phyloP scores from a whole-genome alignment of 257 asterid genomes.

The Verbena officinalis region DNA sequence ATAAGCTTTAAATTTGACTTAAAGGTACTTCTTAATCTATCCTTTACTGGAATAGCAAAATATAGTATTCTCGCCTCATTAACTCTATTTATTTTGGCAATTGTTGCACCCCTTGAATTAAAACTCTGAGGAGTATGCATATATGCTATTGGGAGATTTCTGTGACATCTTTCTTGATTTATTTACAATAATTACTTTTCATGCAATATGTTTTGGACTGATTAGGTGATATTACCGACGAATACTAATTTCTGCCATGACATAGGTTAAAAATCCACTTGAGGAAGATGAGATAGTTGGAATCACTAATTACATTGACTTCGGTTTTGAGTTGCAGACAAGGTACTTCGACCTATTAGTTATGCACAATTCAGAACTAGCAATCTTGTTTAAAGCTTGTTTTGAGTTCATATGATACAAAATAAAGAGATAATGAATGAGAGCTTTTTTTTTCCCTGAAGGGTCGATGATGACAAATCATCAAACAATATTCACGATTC shows the following conservation, averaged over 20 bases:
- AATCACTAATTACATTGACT: conserved; percentile 89
- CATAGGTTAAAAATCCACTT: conserved; percentile 80
- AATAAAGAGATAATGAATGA: not conserved
- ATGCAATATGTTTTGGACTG: not conserved
- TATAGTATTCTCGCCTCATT: not conserved
- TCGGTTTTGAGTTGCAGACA: conserved; percentile 89
- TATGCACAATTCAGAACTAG: not conserved
- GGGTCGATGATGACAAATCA: conserved; percentile 60
- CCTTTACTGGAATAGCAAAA: not conserved
- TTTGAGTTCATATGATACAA: conserved; percentile 26
- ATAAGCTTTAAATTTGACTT: not conserved
- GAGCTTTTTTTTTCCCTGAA: conserved; percentile 32
- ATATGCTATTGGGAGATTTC: not conserved
- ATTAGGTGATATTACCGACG: conserved; percentile 27
- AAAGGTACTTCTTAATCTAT: not conserved
- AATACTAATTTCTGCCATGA: conserved; percentile 18
- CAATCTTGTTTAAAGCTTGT: conserved; percentile 10
- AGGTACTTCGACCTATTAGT: conserved; percentile 49
- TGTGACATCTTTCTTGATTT: not conserved
- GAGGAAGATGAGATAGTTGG: conserved; percentile 89
- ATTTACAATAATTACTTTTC: conserved; percentile 5
- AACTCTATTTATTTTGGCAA: not conserved
- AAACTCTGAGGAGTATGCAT: conserved; percentile 1
- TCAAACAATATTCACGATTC: conserved; percentile 66
- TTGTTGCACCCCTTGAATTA: not conserved